Evolutionary conservation across 768 basidiomycete genomes (phyloP).

Genomic region (Lentinula aciculospora): DNA sequence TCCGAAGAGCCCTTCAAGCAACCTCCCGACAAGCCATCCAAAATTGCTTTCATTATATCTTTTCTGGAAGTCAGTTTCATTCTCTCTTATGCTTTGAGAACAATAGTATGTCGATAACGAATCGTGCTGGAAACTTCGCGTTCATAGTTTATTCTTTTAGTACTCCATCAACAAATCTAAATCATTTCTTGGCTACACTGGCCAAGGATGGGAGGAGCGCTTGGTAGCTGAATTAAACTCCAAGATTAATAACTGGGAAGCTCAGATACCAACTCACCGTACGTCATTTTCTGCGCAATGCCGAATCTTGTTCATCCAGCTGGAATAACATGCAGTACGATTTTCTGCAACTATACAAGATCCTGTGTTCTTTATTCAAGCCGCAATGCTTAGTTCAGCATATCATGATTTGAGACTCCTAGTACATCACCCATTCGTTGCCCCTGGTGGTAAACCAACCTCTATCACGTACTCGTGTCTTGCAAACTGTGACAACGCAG

Average conservation of each 20-base stretch:
- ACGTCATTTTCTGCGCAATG: not conserved
- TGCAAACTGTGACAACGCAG: constrained; percentile 2
- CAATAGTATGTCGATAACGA: constrained; percentile 10
- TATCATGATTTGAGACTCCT: not conserved
- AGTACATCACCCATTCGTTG: constrained; percentile 4
- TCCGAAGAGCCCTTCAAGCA: not conserved
- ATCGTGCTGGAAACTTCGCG: constrained; percentile 9
- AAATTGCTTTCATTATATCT: not conserved
- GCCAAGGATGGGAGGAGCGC: constrained; percentile 25
- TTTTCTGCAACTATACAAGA: constrained; percentile 19
- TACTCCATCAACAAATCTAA: constrained; percentile 10
- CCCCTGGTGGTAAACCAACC: not conserved
- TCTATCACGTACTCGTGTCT: not conserved
- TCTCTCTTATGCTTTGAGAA: not conserved
- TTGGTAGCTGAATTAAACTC: constrained; percentile 72
- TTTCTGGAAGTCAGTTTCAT: not conserved
- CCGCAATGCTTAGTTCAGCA: constrained; percentile 37
- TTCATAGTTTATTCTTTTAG: constrained; percentile 17
- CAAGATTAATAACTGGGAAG: constrained; percentile 71
- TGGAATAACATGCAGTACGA: not conserved
- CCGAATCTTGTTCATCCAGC: too few relatives aligned
- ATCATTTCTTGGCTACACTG: not conserved
- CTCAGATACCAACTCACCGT: constrained; percentile 57
- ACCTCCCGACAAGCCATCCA: constrained; percentile 5
- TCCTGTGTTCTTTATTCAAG: constrained; percentile 36